A percentile compares a stretch with the other conserved stretches of the same genome.
phyloP scores from a whole-genome alignment of 805 yeast genomes.

The Saturnispora zaruensis region DNA sequence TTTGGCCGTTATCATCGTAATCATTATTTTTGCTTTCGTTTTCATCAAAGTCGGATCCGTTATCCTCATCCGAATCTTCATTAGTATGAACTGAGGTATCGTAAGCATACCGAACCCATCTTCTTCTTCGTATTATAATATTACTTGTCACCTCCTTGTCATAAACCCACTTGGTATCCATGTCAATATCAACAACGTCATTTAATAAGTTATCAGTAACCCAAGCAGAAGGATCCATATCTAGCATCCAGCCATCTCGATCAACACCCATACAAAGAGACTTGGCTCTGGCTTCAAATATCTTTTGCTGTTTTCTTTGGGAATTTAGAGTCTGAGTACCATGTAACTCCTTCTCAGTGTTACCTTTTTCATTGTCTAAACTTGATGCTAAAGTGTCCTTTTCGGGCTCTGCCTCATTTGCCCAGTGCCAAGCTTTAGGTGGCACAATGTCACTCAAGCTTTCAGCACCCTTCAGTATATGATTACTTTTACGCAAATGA shows the following conservation, averaged over 20 bases:
- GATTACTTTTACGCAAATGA: conserved; percentile 27
- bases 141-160: conserved; percentile 33
- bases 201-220: conserved; percentile 40
- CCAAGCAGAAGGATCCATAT: conserved; percentile 59
- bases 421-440: conserved; percentile 53
- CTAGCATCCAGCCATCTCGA: conserved; percentile 52
- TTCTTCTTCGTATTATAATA: conserved; percentile 45
- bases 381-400: neutral
- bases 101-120: conserved; percentile 50
- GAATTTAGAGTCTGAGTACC: neutral
- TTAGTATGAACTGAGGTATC: conserved; percentile 19
- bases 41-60: conserved; percentile 13
- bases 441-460: conserved; percentile 38
- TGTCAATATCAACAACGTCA: conserved; percentile 53
- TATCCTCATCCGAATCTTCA: neutral
- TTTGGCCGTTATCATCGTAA: neutral
- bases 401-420: conserved; percentile 2
- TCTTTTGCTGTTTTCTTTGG: conserved; percentile 2
- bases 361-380: conserved; percentile 8
- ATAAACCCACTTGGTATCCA: conserved; percentile 81
- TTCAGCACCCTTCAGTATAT: conserved; percentile 23
- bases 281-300: neutral
- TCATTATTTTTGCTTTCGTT: neutral
- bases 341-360: conserved; percentile 6
- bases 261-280: conserved; percentile 9